Percentiles rank a stretch among this genome's conserved stretches.
Conservation (phyloP, 2,329 filamentous ascomycete species). For the Monilinia aucupariae region DNA sequence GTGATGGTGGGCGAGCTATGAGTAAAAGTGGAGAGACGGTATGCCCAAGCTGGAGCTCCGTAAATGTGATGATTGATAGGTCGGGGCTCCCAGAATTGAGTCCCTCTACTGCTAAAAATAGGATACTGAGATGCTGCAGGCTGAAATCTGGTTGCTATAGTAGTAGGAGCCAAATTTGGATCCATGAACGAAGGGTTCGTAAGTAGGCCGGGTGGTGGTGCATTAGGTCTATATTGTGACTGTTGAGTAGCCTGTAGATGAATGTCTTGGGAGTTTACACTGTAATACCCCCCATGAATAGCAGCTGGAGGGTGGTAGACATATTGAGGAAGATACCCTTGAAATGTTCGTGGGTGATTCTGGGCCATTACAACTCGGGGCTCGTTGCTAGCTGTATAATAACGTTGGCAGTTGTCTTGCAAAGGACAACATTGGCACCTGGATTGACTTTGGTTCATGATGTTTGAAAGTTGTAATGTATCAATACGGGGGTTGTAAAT, state of each 20-base stretch:
- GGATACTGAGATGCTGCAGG: not conserved
- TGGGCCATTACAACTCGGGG: not conserved
- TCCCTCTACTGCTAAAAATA: not conserved
- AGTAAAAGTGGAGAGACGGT: not conserved
- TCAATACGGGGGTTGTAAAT: not conserved
- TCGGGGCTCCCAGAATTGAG: not conserved
- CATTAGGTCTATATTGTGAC: not conserved
- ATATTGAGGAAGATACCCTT: not conserved
- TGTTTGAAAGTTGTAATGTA: not conserved
- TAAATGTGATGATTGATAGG: not conserved
- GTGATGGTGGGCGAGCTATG: not conserved
- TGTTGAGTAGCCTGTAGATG: not conserved
- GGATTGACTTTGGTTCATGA: not conserved
- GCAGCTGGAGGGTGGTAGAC: not conserved
- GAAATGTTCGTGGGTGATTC: not conserved
- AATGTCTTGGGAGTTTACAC: no score
- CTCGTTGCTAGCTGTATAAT: no score
- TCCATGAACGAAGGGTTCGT: not conserved
- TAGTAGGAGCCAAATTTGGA: no score
- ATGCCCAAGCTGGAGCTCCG: not conserved
- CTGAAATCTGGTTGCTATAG: not conserved
- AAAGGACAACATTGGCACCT: not conserved
- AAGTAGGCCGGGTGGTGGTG: not conserved
- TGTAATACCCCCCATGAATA: no score
- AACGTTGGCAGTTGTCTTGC: not conserved